phyloP scores from a whole-genome alignment of 176 grass and related monocot species.

The Bothriochloa decipiens region DNA sequence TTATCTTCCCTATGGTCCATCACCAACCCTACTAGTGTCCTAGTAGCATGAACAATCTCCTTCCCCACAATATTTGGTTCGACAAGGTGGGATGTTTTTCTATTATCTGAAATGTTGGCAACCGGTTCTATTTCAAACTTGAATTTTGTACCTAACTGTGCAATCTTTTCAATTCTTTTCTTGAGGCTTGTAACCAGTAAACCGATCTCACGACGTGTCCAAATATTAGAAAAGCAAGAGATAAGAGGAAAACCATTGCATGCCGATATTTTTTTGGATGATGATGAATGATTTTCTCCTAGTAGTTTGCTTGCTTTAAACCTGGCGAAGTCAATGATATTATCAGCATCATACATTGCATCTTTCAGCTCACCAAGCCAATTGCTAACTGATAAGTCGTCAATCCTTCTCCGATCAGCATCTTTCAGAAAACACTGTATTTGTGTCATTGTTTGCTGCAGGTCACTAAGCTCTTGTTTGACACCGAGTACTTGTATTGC shows the following conservation, averaged over 20 bases:
- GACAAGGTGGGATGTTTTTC: not conserved
- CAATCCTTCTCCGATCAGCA: conserved; percentile 24
- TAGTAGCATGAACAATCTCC: conserved; percentile 16
- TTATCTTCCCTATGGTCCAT: conserved; percentile 11
- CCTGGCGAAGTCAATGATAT: conserved; percentile 38
- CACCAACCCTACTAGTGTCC: not conserved
- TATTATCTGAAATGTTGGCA: not conserved
- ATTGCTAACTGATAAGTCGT: not conserved
- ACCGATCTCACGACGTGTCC: conserved; percentile 5
- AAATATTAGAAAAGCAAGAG: not conserved
- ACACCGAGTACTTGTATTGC: conserved; percentile 38
- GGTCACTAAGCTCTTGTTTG: conserved; percentile 23
- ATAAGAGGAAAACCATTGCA: not conserved
- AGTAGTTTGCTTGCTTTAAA: not conserved
- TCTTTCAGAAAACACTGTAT: conserved; percentile 34
- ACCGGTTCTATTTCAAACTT: not conserved
- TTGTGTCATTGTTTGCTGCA: not conserved
- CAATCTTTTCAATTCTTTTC: conserved; percentile 17
- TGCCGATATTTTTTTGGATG: not conserved
- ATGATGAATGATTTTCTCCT: conserved; percentile 3
- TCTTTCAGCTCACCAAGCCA: conserved; percentile 30
- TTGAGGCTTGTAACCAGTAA: conserved; percentile 25
- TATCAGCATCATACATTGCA: conserved; percentile 55
- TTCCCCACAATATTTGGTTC: conserved; percentile 44
- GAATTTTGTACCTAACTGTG: conserved; percentile 14